Conservation (phyloP, 768 basidiomycete genomes). For the Podaxis sp. region DNA sequence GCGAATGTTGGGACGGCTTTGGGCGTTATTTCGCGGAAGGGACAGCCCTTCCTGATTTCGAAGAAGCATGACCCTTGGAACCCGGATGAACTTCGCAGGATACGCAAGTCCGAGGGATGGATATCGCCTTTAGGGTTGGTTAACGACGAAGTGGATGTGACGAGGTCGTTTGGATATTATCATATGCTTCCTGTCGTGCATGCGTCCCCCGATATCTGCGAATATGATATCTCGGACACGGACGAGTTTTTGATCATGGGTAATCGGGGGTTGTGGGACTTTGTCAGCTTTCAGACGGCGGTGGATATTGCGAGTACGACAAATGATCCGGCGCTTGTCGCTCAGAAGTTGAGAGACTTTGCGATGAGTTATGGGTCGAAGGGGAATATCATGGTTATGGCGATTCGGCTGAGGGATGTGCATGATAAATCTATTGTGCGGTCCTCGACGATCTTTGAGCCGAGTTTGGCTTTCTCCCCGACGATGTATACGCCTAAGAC, state of each 20-base stretch:
- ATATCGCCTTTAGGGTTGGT: constrained; percentile 87
- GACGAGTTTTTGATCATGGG: constrained; percentile 98
- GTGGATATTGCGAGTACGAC: constrained; percentile 92
- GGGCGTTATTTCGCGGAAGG: constrained; percentile 79
- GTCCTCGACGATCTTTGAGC: constrained; percentile 2
- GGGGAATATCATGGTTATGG: constrained; percentile 97
- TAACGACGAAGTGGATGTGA: constrained; percentile 87
- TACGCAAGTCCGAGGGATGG: constrained; percentile 90
- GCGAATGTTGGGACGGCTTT: constrained; percentile 89
- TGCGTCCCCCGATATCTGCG: constrained; percentile 74
- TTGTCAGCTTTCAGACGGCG: constrained; percentile 90
- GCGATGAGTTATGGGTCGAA: constrained; percentile 96
- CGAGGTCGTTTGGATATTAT: constrained; percentile 93
- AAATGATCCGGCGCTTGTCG: constrained; percentile 73
- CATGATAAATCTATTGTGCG: constrained; percentile 6
- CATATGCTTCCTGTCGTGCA: constrained; percentile 88
- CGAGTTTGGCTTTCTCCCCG: constrained; percentile 18
- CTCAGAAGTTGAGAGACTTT: constrained; percentile 94
- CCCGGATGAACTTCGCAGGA: constrained; percentile 76
- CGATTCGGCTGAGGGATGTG: constrained; percentile 70
- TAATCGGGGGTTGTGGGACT: constrained; percentile 91
- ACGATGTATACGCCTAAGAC: constrained; percentile 20
- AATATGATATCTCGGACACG: constrained; percentile 65
- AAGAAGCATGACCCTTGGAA: constrained; percentile 89
- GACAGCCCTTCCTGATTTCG: constrained; percentile 70